Conservation (phyloP, 2,329 filamentous ascomycete species). For the Stenocarpella maydis region DNA sequence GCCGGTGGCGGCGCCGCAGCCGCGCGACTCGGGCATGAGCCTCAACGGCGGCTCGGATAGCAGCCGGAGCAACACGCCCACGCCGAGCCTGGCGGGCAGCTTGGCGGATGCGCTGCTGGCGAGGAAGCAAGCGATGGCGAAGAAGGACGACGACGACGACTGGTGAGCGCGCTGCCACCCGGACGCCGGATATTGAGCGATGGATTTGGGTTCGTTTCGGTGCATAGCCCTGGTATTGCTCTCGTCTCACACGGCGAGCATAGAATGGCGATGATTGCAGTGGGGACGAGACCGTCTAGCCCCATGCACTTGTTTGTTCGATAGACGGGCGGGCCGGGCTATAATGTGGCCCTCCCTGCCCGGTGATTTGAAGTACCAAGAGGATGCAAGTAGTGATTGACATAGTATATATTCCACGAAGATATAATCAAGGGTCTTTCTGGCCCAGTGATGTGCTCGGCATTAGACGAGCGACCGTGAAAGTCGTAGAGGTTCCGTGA, state of each 20-base stretch:
- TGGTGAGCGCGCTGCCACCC: slow-evolving; percentile 57
- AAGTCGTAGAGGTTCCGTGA: too few species aligned
- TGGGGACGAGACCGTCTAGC: background rate
- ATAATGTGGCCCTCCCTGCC: background rate
- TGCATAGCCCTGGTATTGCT: slow-evolving; percentile 33
- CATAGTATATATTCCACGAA: slow-evolving; percentile 20
- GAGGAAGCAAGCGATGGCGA: slow-evolving; percentile 79
- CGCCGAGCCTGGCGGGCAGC: slow-evolving; percentile 74
- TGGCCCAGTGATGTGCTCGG: too few species aligned
- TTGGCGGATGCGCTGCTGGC: slow-evolving; percentile 81
- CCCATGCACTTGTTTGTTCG: slow-evolving; percentile 17
- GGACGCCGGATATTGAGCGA: background rate
- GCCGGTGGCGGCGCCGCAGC: slow-evolving; percentile 67
- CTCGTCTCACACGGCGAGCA: slow-evolving; percentile 1
- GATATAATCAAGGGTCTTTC: background rate
- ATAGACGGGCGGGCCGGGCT: slow-evolving; percentile 15
- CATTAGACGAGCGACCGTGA: background rate
- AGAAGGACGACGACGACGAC: slow-evolving; percentile 74
- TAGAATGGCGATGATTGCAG: slow-evolving; percentile 19
- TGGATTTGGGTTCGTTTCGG: slow-evolving; percentile 1
- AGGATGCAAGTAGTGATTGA: slow-evolving; percentile 14
- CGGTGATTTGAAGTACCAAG: slow-evolving; percentile 16
- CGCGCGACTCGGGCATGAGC: slow-evolving; percentile 76
- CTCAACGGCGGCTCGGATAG: slow-evolving; percentile 64
- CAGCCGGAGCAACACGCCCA: slow-evolving; percentile 76